phyloP scores from a whole-genome alignment of 345 rosid genomes.

The Streptanthus diversifolius region DNA sequence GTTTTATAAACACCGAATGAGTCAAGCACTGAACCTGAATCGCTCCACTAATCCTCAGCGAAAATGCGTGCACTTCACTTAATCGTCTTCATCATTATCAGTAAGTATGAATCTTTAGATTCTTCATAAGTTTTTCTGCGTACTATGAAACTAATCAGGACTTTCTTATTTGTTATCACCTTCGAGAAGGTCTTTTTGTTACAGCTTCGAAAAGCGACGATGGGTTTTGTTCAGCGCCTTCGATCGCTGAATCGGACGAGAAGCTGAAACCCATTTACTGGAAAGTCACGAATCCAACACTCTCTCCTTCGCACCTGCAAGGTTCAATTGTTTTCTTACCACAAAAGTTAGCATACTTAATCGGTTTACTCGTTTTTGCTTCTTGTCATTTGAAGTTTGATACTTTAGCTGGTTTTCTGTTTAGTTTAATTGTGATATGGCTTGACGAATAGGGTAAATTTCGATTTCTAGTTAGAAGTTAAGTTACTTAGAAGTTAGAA shows the following conservation, averaged over 20 bases:
- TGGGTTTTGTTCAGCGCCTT: constrained; percentile 75
- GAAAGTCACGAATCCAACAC: constrained; percentile 86
- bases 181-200: constrained; percentile 39
- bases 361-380: neutral
- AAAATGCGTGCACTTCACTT: constrained; percentile 28
- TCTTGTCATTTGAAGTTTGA: neutral
- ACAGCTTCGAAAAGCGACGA: constrained; percentile 39
- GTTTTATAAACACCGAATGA: neutral
- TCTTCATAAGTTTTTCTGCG: neutral
- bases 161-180: neutral
- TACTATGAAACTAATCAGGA: neutral
- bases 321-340: constrained; percentile 37
- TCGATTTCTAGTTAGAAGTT: neutral
- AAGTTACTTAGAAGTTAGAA: neutral
- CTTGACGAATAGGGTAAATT: neutral
- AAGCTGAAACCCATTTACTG: constrained; percentile 55
- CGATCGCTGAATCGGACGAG: constrained; percentile 37
- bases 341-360: neutral
- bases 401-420: neutral
- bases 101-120: constrained; percentile 7
- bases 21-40: constrained; percentile 14
- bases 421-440: neutral
- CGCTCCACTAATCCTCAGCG: constrained; percentile 2
- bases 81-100: constrained; percentile 14
- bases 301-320: constrained; percentile 80